Evolutionary conservation across 176 grass and related monocot genomes (phyloP).

Genomic region (Oryza nivara): DNA sequence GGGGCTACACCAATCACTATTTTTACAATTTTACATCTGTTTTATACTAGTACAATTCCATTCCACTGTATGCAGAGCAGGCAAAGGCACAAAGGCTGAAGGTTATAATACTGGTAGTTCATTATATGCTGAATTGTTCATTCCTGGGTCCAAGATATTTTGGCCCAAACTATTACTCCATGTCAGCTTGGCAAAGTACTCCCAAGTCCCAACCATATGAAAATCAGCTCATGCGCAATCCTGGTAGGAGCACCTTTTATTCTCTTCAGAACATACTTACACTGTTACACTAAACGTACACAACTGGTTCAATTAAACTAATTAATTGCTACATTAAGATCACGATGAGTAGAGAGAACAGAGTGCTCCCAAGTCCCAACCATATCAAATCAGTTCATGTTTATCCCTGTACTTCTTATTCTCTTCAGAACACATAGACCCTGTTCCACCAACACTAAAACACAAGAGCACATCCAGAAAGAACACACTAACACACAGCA

Average conservation of each 20-base stretch:
- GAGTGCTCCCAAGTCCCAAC: background rate
- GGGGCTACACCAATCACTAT: background rate
- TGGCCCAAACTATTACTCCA: background rate
- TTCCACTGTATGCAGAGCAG: background rate
- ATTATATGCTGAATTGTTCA: background rate
- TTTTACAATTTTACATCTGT: background rate
- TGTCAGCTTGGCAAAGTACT: background rate
- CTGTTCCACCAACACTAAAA: background rate
- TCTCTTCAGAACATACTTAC: too few species aligned
- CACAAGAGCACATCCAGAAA: background rate
- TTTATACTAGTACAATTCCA: background rate
- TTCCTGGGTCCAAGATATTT: slow-evolving; percentile 2
- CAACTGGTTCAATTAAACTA: background rate
- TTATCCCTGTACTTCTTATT: background rate
- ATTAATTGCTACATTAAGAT: background rate
- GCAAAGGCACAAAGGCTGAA: background rate
- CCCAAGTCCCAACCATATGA: background rate
- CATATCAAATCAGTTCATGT: background rate
- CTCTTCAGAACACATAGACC: background rate
- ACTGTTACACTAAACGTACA: background rate
- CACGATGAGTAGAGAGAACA: background rate
- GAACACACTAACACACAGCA: background rate
- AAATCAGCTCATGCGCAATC: background rate
- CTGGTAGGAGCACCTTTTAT: background rate
- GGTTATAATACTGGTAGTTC: background rate